Evolutionary conservation across 2,329 filamentous ascomycete genomes (phyloP).

Genomic region (Phyllosticta citribraziliensis): DNA sequence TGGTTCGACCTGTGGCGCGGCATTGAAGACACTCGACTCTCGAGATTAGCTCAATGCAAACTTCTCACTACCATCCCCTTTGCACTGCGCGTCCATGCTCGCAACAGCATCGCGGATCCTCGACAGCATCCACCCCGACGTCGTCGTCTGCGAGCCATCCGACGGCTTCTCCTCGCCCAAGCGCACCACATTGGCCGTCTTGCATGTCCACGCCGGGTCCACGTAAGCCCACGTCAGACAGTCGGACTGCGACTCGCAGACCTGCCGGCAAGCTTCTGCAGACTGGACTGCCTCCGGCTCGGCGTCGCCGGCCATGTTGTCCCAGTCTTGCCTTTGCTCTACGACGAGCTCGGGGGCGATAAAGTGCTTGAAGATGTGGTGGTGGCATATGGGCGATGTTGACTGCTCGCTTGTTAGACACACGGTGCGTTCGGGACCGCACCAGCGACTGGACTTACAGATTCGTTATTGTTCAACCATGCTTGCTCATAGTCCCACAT

Average conservation of each 20-base stretch:
- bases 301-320: slow-evolving; percentile 22
- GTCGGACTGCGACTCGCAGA: slow-evolving; percentile 23
- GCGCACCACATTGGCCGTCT: slow-evolving; percentile 19
- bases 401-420: slow-evolving; percentile 17
- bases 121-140: slow-evolving; percentile 23
- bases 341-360: slow-evolving; percentile 21
- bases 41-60: background rate
- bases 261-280: slow-evolving; percentile 19
- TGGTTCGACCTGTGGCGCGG: too few species aligned
- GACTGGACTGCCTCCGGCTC: background rate
- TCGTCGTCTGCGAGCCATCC: slow-evolving; percentile 12
- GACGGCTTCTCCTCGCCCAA: slow-evolving; percentile 22
- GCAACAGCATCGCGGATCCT: background rate
- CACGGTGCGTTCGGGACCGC: background rate
- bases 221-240: slow-evolving; percentile 23
- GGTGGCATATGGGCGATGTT: slow-evolving; percentile 25
- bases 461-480: slow-evolving; percentile 19
- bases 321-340: slow-evolving; percentile 18
- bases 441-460: background rate
- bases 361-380: slow-evolving; percentile 26
- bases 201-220: slow-evolving; percentile 23
- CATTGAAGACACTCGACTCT: too few species aligned
- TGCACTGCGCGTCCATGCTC: background rate
- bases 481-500: slow-evolving; percentile 31
- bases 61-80: background rate